A percentile compares a stretch with the other conserved stretches of the same genome.
These are phyloP conservation scores for Dothideomycetes sp. DNA, from an alignment of 2,329 filamentous ascomycete species.

Conservation along the genomic window DNA sequence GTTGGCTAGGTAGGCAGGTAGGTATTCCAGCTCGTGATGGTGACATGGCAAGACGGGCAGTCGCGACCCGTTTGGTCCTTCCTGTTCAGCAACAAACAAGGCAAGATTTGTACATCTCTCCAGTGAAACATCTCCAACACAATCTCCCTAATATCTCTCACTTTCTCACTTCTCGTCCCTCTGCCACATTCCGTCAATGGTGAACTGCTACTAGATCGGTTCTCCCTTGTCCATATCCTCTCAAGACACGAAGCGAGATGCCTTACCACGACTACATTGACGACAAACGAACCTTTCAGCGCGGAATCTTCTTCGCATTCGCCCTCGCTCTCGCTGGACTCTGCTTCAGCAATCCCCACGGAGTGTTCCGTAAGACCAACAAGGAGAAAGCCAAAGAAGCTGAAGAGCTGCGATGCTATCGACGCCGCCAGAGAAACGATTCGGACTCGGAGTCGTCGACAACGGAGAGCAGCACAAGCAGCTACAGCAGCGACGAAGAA, in stretches of 20 bases:
- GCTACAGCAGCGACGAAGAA: slow-evolving; percentile 21
- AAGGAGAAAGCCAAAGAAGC: slow-evolving; percentile 19
- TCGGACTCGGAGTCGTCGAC: slow-evolving; percentile 10
- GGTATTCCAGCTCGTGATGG: too few relatives aligned
- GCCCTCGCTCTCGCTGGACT: slow-evolving; percentile 24
- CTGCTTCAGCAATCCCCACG: slow-evolving; percentile 28
- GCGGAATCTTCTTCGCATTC: slow-evolving; percentile 24
- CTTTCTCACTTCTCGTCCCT: not conserved
- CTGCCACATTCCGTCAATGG: not conserved
- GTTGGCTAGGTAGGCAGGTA: too few relatives aligned
- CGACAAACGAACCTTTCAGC: slow-evolving; percentile 25
- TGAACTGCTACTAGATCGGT: not conserved
- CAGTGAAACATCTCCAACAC: not conserved
- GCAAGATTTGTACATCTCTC: too few relatives aligned
- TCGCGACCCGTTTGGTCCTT: not conserved
- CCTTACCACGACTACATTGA: slow-evolving; percentile 24
- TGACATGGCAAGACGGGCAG: not conserved
- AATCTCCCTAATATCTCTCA: slow-evolving; percentile 3
- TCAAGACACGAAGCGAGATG: slow-evolving; percentile 9
- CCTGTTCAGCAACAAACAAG: not conserved
- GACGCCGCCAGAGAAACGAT: slow-evolving; percentile 18
- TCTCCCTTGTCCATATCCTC: not conserved
- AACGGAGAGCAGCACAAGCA: slow-evolving; percentile 19
- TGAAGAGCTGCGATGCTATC: slow-evolving; percentile 18
- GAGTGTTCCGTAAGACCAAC: slow-evolving; percentile 27